Evolutionary conservation across 2,329 filamentous ascomycete species (phyloP), one percentile per base, ranked within the genome.

Genomic region (Ophiognomonia clavigignenti-juglandacearum): DNA sequence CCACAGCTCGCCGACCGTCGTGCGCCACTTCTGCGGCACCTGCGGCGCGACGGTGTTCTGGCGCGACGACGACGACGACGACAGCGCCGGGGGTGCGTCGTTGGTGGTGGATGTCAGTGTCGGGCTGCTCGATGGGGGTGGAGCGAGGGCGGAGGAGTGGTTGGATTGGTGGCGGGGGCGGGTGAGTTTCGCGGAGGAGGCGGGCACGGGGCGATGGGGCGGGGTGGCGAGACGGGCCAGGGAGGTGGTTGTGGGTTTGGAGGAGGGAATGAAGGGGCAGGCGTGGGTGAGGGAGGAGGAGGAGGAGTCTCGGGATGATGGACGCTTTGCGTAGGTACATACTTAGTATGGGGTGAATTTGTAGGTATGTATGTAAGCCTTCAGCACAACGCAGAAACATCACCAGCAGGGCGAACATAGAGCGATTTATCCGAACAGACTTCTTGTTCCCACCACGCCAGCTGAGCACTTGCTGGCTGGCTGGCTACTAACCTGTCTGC

Each of bases 11-110:
- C 59, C 66, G 0, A 73, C 70, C 1, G 73, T 81, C 4, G 64
- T 68, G 39, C 73, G 84, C 14, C 77, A 82, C 36, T 86, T 85
- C 57, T 88, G 83, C 58, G 61, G 63, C 2, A 57, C 45, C 1
- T 88, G 84, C 57, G 83, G 83, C 1, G 82, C 84, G 1, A 81
- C 74, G 0, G 70, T 82, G 3, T 86, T 85, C 56, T 86, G 78
- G 75, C 73, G 78, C 55, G 74, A 74, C 44, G 63, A 69, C 4
- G 65, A 67, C 50, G 66, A 81, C 32, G 70, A 75, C 0, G 70
- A 72, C 4, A n/a, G n/a, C n/a, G n/a, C n/a, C n/a, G n/a, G n/a
- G n/a, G n/a, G n/a, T n/a, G n/a, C n/a, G n/a, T n/a, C n/a, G n/a
- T n/a, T n/a, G n/a, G 58, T 86, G 16, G 68, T 86, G 14, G 82